These are phyloP conservation scores for Pseudogymnoascus sp. DNA, from an alignment of 2,329 filamentous ascomycete genomes.

Conservation along the genomic window DNA sequence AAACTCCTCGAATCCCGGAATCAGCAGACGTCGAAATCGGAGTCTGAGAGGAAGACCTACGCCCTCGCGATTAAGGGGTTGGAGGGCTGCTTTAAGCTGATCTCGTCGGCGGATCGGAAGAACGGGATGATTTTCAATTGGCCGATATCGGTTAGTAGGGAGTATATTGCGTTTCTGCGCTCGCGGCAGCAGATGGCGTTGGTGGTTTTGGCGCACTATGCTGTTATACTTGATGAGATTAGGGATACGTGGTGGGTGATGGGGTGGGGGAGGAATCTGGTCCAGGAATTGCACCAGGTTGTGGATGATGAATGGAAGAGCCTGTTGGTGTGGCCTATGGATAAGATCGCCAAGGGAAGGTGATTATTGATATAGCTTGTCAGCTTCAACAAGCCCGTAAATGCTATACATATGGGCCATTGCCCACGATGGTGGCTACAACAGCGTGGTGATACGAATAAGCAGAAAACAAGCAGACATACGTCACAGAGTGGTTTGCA, in stretches of 20 bases:
- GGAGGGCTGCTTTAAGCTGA: not conserved
- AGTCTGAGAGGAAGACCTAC: not conserved
- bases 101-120: not conserved
- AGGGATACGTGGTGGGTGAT: slow-evolving; percentile 14
- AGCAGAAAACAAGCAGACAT: not conserved
- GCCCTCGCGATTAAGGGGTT: not conserved
- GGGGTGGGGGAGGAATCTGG: slow-evolving; percentile 13
- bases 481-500: not conserved
- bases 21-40: not conserved
- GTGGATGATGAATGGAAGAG: not conserved
- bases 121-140: slow-evolving; percentile 9
- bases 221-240: slow-evolving; percentile 9
- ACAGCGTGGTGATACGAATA: not conserved
- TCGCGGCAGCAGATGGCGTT: slow-evolving; percentile 4
- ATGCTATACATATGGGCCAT: no score
- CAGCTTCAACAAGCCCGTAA: no score
- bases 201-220: slow-evolving; percentile 14
- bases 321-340: not conserved
- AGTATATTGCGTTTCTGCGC: slow-evolving; percentile 12
- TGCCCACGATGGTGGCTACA: not conserved
- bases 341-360: not conserved
- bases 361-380: not conserved
- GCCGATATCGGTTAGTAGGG: slow-evolving; percentile 5
- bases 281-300: not conserved
- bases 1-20: not conserved